A percentile compares a stretch with the other conserved stretches of the same genome.
Evolutionary conservation across 257 asterid species (phyloP).

Genomic region (Solanum bulbocastanum): DNA sequence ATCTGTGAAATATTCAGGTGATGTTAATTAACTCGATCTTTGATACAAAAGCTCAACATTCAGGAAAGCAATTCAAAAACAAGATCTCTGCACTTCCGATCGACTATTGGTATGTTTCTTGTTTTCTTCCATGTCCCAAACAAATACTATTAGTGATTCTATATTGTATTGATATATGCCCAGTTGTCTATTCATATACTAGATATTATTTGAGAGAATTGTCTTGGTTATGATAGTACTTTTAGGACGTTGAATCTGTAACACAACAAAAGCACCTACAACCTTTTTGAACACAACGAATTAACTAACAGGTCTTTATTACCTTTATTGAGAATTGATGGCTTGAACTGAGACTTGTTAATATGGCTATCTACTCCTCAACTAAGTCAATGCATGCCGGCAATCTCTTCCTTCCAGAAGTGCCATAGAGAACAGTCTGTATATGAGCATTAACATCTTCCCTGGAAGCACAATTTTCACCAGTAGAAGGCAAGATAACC

Average conservation of each 20-base stretch:
- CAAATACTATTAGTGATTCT: not conserved
- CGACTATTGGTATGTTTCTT: not conserved
- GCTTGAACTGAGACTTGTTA: not conserved
- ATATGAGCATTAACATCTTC: conserved; percentile 40
- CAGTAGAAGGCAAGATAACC: conserved; percentile 20
- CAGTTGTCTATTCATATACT: not conserved
- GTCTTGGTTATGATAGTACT: not conserved
- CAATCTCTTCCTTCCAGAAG: conserved; percentile 26
- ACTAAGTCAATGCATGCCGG: conserved; percentile 40
- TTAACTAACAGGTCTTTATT: not conserved
- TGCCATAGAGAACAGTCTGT: conserved; percentile 33
- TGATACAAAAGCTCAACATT: not conserved
- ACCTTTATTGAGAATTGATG: not conserved
- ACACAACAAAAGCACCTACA: not conserved
- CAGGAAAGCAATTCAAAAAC: not conserved
- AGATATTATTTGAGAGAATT: not conserved
- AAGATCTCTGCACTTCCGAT: not conserved
- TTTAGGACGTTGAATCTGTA: not conserved
- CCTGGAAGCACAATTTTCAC: conserved; percentile 14
- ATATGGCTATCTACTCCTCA: conserved; percentile 9
- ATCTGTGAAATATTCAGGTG: not conserved
- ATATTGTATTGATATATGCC: not conserved
- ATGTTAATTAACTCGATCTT: not conserved
- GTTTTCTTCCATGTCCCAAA: not conserved
- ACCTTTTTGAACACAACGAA: not conserved